phyloP scores from a whole-genome alignment of 2,329 filamentous ascomycete species.

The Aspergillus tanneri region DNA sequence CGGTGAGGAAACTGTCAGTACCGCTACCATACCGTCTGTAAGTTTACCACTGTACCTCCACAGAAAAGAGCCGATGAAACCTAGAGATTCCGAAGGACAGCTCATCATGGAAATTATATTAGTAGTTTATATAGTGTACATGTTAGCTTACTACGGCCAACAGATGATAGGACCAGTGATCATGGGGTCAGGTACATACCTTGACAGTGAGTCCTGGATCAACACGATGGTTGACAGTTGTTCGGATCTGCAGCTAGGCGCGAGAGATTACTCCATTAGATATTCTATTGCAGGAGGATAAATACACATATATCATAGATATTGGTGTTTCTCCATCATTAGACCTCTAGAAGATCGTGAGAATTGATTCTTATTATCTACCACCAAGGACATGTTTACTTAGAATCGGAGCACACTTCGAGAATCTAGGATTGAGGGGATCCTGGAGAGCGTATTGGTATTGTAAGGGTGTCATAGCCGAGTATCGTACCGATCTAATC shows the following conservation, averaged over 20 bases:
- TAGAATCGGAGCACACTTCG: too few relatives aligned
- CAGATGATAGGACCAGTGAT: conserved; percentile 8
- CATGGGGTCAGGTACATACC: too few relatives aligned
- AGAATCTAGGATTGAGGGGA: too few relatives aligned
- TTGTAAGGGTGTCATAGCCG: conserved; percentile 11
- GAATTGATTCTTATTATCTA: too few relatives aligned
- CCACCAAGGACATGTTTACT: not conserved
- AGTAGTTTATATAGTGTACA: too few relatives aligned
- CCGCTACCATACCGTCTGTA: conserved; percentile 13
- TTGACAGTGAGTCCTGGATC: not conserved
- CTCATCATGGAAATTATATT: too few relatives aligned
- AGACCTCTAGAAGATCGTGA: too few relatives aligned
- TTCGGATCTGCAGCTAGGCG: conserved; percentile 19
- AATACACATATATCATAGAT: not conserved
- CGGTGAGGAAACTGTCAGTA: conserved; percentile 17
- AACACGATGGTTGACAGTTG: conserved; percentile 13
- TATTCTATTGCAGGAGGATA: not conserved
- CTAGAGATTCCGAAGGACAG: too few relatives aligned
- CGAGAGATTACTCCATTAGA: conserved; percentile 11
- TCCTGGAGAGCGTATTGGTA: conserved; percentile 4
- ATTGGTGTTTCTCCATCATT: too few relatives aligned
- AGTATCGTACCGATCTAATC: conserved; percentile 26
- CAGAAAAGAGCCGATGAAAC: too few relatives aligned
- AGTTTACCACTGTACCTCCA: too few relatives aligned
- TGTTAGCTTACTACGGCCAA: conserved; percentile 6